Evolutionary conservation across 2,329 filamentous ascomycete genomes (phyloP).

Genomic region (Cytospora mali): DNA sequence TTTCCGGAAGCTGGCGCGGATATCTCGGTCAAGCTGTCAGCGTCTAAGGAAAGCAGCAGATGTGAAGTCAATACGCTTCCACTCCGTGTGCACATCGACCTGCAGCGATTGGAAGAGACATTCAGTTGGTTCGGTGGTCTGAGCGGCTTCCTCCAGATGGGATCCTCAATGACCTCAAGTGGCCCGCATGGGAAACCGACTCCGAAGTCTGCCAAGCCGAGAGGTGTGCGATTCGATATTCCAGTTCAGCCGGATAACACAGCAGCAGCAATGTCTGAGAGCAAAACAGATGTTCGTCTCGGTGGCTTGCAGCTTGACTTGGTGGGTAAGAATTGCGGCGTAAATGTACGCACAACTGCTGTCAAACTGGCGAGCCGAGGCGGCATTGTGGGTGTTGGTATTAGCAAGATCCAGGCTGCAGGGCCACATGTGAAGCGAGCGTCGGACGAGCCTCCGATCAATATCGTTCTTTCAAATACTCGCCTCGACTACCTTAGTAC

Average conservation of each 20-base stretch:
- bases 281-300: conserved; percentile 76
- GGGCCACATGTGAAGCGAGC: conserved; percentile 66
- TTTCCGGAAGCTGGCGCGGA: conserved; percentile 61
- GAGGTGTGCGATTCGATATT: conserved; percentile 62
- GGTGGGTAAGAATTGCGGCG: conserved; percentile 74
- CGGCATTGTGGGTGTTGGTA: conserved; percentile 70
- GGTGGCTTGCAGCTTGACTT: conserved; percentile 77
- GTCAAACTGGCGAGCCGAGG: conserved; percentile 79
- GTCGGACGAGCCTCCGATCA: conserved; percentile 60
- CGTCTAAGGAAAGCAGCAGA: conserved; percentile 47
- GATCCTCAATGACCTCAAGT: conserved; percentile 78
- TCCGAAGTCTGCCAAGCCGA: conserved; percentile 46
- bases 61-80: conserved; percentile 77
- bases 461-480: conserved; percentile 65
- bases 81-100: conserved; percentile 73
- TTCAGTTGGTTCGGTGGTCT: conserved; percentile 88
- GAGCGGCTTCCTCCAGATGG: conserved; percentile 87
- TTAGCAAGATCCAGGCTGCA: conserved; percentile 73
- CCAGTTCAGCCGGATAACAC: conserved; percentile 53
- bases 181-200: conserved; percentile 52
- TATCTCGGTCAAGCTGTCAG: conserved; percentile 55
- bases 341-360: conserved; percentile 76
- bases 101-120: conserved; percentile 81
- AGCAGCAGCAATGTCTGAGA: conserved; percentile 50
- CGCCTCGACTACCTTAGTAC: conserved; percentile 71